phyloP scores from a whole-genome alignment of 768 basidiomycete species.

The Russula sp. region DNA sequence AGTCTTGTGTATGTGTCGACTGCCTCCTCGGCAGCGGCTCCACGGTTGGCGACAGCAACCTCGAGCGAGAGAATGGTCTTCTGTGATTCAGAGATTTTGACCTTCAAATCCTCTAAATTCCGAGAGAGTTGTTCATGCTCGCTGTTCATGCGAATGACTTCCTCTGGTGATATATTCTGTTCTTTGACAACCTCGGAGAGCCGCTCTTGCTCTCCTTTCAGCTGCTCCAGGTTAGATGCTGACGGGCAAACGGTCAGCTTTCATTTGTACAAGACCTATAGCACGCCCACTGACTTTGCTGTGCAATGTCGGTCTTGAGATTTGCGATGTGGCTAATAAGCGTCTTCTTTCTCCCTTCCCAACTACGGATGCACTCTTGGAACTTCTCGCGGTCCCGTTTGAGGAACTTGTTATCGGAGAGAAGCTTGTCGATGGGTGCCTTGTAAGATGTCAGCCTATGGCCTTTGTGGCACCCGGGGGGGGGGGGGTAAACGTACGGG shows the following conservation, averaged over 20 bases:
- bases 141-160: constrained; percentile 85
- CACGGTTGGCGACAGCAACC: constrained; percentile 74
- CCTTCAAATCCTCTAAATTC: constrained; percentile 69
- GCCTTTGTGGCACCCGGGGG: not conserved
- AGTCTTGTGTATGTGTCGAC: constrained; percentile 73
- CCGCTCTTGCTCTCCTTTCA: constrained; percentile 57
- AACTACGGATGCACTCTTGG: constrained; percentile 64
- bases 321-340: constrained; percentile 58
- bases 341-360: constrained; percentile 63
- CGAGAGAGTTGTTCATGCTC: constrained; percentile 76
- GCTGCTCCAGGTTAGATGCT: constrained; percentile 46
- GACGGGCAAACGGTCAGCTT: not conserved
- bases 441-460: constrained; percentile 11
- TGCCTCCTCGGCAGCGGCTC: constrained; percentile 75
- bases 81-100: constrained; percentile 69
- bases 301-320: constrained; percentile 58
- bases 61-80: constrained; percentile 73
- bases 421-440: constrained; percentile 55
- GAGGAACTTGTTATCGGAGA: constrained; percentile 56
- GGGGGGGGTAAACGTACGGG: constrained; percentile 38
- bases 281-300: constrained; percentile 41
- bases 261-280: not conserved
- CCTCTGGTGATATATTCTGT: constrained; percentile 89
- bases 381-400: constrained; percentile 75
- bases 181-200: constrained; percentile 64